Percentiles rank a stretch among this genome's conserved stretches.
These are phyloP conservation scores for Rhazya stricta DNA, from an alignment of 257 asterid genomes.

Conservation along the genomic window DNA sequence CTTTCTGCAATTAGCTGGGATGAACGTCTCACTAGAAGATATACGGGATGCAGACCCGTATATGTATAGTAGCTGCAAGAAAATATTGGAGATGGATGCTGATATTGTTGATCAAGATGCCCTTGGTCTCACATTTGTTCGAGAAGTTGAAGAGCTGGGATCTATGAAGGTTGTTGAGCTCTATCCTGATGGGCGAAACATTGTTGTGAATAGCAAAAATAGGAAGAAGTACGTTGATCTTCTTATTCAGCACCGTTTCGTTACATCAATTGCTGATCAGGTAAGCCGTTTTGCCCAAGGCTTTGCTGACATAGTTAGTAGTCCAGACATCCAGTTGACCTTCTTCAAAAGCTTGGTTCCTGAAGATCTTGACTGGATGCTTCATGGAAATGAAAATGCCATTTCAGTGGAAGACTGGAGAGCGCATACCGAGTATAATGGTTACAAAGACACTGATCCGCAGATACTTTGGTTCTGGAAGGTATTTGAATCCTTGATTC, in stretches of 20 bases:
- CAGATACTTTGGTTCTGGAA: slow-evolving; percentile 96
- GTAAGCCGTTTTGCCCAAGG: slow-evolving; percentile 61
- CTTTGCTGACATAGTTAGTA: slow-evolving; percentile 56
- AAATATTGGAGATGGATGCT: slow-evolving; percentile 86
- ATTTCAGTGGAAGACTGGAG: slow-evolving; percentile 92
- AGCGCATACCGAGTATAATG: slow-evolving; percentile 77
- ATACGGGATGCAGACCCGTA: slow-evolving; percentile 79
- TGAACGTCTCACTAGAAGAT: slow-evolving; percentile 62
- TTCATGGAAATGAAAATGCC: slow-evolving; percentile 71
- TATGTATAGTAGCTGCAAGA: slow-evolving; percentile 84
- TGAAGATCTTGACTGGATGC: slow-evolving; percentile 81
- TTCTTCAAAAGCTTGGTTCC: slow-evolving; percentile 68
- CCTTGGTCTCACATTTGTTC: slow-evolving; percentile 74
- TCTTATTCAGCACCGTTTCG: slow-evolving; percentile 71
- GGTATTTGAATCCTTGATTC: slow-evolving; percentile 38
- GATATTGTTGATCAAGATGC: slow-evolving; percentile 77
- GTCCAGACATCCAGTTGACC: slow-evolving; percentile 34
- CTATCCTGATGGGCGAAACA: slow-evolving; percentile 53
- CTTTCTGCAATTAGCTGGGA: slow-evolving; percentile 69
- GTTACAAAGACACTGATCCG: slow-evolving; percentile 64
- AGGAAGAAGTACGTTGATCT: slow-evolving; percentile 67
- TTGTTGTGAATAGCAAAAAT: slow-evolving; percentile 68
- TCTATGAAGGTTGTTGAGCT: slow-evolving; percentile 70
- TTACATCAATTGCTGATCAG: slow-evolving; percentile 60
- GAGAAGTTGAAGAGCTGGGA: slow-evolving; percentile 83